Conservation (phyloP, 208 protist species). For the Crithidia brevicula region DNA sequence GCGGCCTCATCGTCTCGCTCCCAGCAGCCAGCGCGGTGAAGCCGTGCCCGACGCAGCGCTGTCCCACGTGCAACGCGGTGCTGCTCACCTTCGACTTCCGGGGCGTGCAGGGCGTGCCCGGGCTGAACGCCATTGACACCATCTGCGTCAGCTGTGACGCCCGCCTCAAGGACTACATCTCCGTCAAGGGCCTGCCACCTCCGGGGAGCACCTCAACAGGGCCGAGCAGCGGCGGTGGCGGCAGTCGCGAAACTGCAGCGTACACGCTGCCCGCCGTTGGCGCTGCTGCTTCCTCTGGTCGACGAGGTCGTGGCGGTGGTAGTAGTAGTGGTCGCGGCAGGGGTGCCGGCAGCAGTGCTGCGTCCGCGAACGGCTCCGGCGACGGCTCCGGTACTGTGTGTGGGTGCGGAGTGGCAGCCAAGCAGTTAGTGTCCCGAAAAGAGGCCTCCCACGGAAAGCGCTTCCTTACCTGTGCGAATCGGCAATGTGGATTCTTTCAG, state of each 20-base stretch:
- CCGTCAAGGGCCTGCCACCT: slow-evolving; percentile 44
- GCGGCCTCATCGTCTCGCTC: slow-evolving; percentile 60
- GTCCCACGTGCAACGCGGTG: slow-evolving; percentile 61
- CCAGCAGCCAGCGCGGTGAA: slow-evolving; percentile 57
- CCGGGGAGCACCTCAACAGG: slow-evolving; percentile 5
- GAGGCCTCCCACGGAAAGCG: slow-evolving; percentile 62
- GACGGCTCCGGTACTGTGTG: slow-evolving; percentile 34
- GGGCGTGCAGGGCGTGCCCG: slow-evolving; percentile 67
- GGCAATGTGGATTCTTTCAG: slow-evolving; percentile 82
- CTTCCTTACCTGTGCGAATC: slow-evolving; percentile 77
- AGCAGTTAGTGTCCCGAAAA: slow-evolving; percentile 79
- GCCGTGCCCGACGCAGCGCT: slow-evolving; percentile 50
- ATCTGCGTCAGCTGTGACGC: slow-evolving; percentile 84
- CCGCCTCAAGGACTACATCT: slow-evolving; percentile 81
- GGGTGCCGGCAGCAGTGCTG: background rate
- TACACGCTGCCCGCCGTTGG: slow-evolving; percentile 63
- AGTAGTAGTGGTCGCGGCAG: slow-evolving; percentile 15
- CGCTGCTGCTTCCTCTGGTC: slow-evolving; percentile 3
- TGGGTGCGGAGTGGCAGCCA: slow-evolving; percentile 63
- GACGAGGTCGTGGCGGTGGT: slow-evolving; percentile 24
- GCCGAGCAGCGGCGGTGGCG: background rate
- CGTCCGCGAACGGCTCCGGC: background rate
- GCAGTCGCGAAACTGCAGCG: background rate
- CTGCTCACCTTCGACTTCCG: slow-evolving; percentile 82
- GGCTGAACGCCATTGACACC: slow-evolving; percentile 61